phyloP scores from a whole-genome alignment of 371 early-diverging fungal species.

The Choanephora cucurbitarum region DNA sequence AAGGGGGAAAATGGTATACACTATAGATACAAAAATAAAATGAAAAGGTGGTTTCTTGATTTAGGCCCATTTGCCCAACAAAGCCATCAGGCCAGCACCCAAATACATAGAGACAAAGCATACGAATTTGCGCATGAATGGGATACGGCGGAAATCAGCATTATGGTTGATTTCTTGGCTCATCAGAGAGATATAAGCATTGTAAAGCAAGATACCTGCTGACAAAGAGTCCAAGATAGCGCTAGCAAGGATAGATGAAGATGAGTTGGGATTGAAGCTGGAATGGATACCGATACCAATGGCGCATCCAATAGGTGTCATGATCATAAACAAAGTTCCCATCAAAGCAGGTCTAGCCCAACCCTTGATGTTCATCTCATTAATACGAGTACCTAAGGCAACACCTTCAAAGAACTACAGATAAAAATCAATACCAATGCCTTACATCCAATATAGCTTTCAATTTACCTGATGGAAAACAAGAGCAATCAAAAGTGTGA shows the following conservation, averaged over 20 bases:
- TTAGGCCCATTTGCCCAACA: constrained; percentile 80
- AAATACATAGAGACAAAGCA: constrained; percentile 55
- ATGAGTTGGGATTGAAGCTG: constrained; percentile 58
- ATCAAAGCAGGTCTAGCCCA: constrained; percentile 47
- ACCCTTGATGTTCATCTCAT: constrained; percentile 49
- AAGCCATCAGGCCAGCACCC: constrained; percentile 76
- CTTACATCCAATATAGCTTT: neutral
- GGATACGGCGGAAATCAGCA: constrained; percentile 28
- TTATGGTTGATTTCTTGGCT: constrained; percentile 48
- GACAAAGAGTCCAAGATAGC: constrained; percentile 66
- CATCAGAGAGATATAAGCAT: constrained; percentile 58
- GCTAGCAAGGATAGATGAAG: constrained; percentile 44
- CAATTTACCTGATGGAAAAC: constrained; percentile 81
- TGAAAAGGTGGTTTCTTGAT: neutral
- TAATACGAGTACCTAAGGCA: constrained; percentile 63
- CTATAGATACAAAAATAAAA: no score
- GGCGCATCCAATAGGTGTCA: constrained; percentile 71
- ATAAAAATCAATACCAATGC: neutral
- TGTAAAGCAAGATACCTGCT: constrained; percentile 68
- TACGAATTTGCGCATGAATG: constrained; percentile 28
- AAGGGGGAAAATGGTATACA: no score
- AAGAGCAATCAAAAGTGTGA: constrained; percentile 76
- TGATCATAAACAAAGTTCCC: constrained; percentile 56
- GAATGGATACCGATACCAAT: constrained; percentile 67
- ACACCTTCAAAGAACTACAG: constrained; percentile 66